These are phyloP conservation scores for Penicillium dipodomyicola DNA, from an alignment of 495 filamentous ascomycete species.

Conservation along the genomic window DNA sequence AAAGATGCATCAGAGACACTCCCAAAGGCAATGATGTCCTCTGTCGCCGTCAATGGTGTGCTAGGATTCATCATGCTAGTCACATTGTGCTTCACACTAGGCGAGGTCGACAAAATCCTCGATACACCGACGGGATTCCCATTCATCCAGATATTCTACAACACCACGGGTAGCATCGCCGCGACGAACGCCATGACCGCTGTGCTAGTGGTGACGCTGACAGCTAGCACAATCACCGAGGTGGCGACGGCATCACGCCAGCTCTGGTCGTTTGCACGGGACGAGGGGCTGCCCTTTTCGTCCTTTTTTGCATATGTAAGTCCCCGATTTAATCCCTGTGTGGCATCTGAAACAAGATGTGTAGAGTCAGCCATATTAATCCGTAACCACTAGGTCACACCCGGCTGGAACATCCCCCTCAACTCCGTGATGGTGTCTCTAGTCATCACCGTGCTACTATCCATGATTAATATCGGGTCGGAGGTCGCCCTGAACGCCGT, in stretches of 20 bases:
- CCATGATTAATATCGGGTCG: constrained; percentile 55
- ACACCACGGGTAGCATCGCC: constrained; percentile 43
- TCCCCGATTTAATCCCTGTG: neutral
- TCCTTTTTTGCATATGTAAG: constrained; percentile 49
- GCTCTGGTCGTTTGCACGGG: constrained; percentile 57
- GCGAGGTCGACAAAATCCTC: constrained; percentile 46
- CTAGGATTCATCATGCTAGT: constrained; percentile 53
- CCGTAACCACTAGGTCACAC: constrained; percentile 38
- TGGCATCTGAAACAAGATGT: neutral
- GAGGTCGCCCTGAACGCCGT: constrained; percentile 47
- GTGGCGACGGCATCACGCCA: constrained; percentile 57
- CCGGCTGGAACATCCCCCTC: constrained; percentile 50
- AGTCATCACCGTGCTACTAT: constrained; percentile 45
- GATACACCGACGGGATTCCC: constrained; percentile 44
- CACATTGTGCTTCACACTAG: constrained; percentile 53
- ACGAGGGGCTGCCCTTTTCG: constrained; percentile 56
- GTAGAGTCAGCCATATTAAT: neutral
- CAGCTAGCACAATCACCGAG: constrained; percentile 50
- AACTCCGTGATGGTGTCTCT: constrained; percentile 51
- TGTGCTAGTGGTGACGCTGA: constrained; percentile 49
- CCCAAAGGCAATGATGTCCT: constrained; percentile 53
- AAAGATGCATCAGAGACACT: constrained; percentile 54
- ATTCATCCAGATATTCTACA: constrained; percentile 55
- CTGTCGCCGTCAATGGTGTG: constrained; percentile 48
- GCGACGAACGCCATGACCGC: constrained; percentile 51